Conservation (phyloP, 352 stramenopile genomes). For the Pythium grandisporangium region DNA sequence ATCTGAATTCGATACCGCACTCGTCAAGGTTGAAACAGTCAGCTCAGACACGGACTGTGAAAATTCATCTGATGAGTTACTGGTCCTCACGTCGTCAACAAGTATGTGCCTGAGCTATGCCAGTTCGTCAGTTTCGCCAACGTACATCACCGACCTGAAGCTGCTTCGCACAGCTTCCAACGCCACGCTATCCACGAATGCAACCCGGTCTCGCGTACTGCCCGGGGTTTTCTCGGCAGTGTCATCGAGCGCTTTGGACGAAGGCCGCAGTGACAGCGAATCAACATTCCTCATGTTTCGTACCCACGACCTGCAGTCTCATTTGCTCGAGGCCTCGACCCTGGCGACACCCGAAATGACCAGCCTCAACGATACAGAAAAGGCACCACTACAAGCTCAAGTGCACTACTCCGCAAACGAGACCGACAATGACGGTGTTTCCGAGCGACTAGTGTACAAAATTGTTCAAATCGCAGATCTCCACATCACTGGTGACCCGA, state of each 20-base stretch:
- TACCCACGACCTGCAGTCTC: too few species aligned
- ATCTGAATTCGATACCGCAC: not conserved
- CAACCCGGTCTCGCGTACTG: too few species aligned
- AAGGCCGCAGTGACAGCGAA: too few species aligned
- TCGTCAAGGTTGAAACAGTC: constrained; percentile 3
- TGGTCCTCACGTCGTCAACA: not conserved
- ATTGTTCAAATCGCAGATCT: constrained; percentile 49
- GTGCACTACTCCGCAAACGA: too few species aligned
- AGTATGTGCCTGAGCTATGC: constrained; percentile 1
- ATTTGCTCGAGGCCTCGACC: too few species aligned
- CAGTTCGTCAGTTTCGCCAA: not conserved
- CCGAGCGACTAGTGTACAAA: constrained; percentile 27
- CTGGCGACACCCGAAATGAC: too few species aligned
- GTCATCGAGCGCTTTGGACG: too few species aligned
- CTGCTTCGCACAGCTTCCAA: not conserved
- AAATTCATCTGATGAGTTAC: not conserved
- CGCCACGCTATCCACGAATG: not conserved
- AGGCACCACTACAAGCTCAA: too few species aligned
- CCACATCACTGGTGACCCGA: constrained; percentile 36
- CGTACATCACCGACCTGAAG: constrained; percentile 3
- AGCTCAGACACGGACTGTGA: not conserved
- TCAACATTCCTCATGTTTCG: too few species aligned
- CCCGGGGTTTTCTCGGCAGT: too few species aligned
- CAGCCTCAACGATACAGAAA: too few species aligned
- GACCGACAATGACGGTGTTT: too few species aligned